Percentiles rank a stretch among this genome's conserved stretches.
Evolutionary conservation across 805 yeast genomes (phyloP).

Genomic region (Kregervanrija delftensis): DNA sequence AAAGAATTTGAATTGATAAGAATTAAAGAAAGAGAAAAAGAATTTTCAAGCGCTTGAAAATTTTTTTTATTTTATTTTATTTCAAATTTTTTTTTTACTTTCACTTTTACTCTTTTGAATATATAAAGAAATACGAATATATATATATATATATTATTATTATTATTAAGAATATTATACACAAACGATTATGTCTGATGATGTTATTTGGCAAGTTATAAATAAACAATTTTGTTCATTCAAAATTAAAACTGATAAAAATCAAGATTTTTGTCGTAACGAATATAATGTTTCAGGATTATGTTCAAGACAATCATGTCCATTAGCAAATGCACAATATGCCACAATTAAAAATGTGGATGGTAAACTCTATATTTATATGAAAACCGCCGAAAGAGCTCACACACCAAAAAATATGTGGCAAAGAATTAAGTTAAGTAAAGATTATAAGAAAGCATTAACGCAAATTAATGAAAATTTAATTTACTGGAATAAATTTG

Average conservation of each 20-base stretch:
- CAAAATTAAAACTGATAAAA: slow-evolving; percentile 74
- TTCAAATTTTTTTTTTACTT: no score
- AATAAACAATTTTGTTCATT: slow-evolving; percentile 94
- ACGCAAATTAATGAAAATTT: slow-evolving; percentile 83
- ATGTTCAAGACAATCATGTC: slow-evolving; percentile 91
- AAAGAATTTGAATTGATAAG: slow-evolving; percentile 30
- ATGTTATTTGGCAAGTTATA: slow-evolving; percentile 95
- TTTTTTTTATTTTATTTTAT: no score
- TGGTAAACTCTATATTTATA: slow-evolving; percentile 77
- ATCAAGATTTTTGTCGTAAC: slow-evolving; percentile 89
- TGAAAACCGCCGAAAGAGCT: slow-evolving; percentile 97
- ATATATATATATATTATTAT: neutral
- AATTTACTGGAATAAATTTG: slow-evolving; percentile 87
- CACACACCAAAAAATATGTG: slow-evolving; percentile 91
- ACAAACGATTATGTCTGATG: slow-evolving; percentile 11
- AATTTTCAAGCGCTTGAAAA: no score
- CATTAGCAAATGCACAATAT: slow-evolving; percentile 87
- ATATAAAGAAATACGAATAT: no score
- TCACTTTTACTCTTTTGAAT: no score
- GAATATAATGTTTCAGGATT: slow-evolving; percentile 95
- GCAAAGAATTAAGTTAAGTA: slow-evolving; percentile 89
- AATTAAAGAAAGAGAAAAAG: no score
- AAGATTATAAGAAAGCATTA: slow-evolving; percentile 83
- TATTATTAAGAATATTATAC: slow-evolving; percentile 21
- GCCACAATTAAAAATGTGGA: slow-evolving; percentile 80